phyloP scores from a whole-genome alignment of 2,329 filamentous ascomycete species.

The Rasamsonia emersonii region DNA sequence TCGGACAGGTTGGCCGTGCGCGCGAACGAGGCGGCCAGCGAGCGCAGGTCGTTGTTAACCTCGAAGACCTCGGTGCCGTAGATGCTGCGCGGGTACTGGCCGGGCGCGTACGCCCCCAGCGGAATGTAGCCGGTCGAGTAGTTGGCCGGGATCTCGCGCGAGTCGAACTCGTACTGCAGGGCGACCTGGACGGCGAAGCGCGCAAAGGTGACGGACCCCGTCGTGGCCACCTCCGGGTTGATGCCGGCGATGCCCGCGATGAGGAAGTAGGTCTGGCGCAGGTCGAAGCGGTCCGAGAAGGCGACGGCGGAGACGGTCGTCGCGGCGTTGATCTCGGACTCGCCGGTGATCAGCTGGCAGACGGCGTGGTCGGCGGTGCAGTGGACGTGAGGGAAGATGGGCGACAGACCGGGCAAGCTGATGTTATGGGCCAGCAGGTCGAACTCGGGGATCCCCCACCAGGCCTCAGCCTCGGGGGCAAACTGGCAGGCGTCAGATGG shows the following conservation, averaged over 20 bases:
- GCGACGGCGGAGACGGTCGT: conserved; percentile 55
- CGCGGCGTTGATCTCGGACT: conserved; percentile 68
- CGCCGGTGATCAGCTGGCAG: conserved; percentile 62
- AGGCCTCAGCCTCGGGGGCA: conserved; percentile 51
- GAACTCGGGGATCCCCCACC: conserved; percentile 50
- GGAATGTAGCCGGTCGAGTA: conserved; percentile 62
- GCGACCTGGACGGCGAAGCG: conserved; percentile 65
- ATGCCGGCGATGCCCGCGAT: conserved; percentile 66
- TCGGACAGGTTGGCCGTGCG: conserved; percentile 46
- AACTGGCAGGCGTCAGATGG: conserved; percentile 39
- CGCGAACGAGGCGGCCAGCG: conserved; percentile 45
- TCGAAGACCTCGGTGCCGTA: conserved; percentile 67
- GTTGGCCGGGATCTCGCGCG: conserved; percentile 56
- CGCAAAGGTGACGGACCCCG: conserved; percentile 58
- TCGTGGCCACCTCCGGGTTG: conserved; percentile 58
- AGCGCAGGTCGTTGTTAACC: conserved; percentile 51
- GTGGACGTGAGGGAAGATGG: conserved; percentile 55
- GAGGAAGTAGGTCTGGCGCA: conserved; percentile 61
- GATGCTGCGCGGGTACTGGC: conserved; percentile 48
- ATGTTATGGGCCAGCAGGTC: conserved; percentile 51
- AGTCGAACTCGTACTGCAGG: conserved; percentile 67
- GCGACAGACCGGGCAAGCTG: conserved; percentile 54
- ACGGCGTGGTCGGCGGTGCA: conserved; percentile 54
- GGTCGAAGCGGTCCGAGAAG: conserved; percentile 55
- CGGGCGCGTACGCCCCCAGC: conserved; percentile 48